Base-by-base conservation (phyloP, 2,329 filamentous ascomycete genomes). In the Colletotrichum chlorophyti region DNA sequence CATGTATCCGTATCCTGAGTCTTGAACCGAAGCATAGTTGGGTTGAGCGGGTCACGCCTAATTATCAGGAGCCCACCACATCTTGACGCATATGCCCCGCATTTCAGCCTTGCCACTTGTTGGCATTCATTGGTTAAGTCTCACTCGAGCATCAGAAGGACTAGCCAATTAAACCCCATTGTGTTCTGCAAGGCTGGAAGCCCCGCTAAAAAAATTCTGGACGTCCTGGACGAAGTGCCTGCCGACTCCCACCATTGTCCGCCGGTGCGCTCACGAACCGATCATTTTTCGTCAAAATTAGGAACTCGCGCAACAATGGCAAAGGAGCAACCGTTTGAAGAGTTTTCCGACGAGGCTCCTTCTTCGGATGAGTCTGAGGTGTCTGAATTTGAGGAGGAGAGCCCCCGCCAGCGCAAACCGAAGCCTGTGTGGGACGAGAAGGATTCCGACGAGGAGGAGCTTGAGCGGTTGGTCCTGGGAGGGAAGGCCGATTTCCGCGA, bases 401-500 rank as follows among this genome's bases (percentile, higher is more conserved):
- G 61, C 27, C 60, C 59, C 27, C 52, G 65, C 62, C 53, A 62
- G 64, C 53, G 65, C 55, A 55, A 59, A 34, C 55, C 57, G 38
- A 65, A 62, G 26, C 64, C 58, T 55, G 49, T 52, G 47, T 64
- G 74, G 50, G 72, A 70, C 52, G 88, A 90, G 47, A 95, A 94
- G 70, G 92, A 96, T 70, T 87, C 86, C 12, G 87, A 90, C 49
- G 93, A 97, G 72, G 86, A 90, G 68, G 91, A 94, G 70, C 85
- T 97, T 26, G 94, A 97, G 77, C 86, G 88, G 64, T 79, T 97
- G 62, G 90, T 99, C 4, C 91, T 99, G 62, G 95, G 95, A 53
- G 91, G 96, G 74, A 87, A 89, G 42, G 83, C 85, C n/a, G 91
- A 88, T 29, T 98, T 98, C 72, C 84, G 88, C 58, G 82, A 89